These are phyloP conservation scores for Eucalyptus caleyi DNA, from an alignment of 345 rosid genomes.

Conservation along the genomic window DNA sequence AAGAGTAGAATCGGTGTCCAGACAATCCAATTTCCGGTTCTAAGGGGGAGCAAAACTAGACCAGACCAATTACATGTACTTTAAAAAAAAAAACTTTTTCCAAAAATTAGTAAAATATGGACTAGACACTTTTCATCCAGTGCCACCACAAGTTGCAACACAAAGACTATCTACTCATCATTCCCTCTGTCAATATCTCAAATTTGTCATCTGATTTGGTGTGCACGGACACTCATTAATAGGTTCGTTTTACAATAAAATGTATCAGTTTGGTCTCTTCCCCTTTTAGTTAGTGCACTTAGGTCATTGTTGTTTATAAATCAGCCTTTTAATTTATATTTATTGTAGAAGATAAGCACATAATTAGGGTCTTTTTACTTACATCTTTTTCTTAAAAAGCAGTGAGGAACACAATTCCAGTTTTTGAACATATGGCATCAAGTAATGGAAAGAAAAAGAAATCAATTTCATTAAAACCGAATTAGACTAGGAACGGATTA, in stretches of 20 bases:
- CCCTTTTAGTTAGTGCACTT: neutral
- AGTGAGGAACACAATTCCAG: too few relatives aligned
- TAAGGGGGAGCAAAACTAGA: fast-evolving
- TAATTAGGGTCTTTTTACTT: neutral
- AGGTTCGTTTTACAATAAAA: neutral
- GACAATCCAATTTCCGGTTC: fast-evolving
- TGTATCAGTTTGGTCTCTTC: neutral
- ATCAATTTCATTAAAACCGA: fast-evolving
- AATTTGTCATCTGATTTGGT: fast-evolving
- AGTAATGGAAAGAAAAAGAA: fast-evolving
- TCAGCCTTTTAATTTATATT: fast-evolving
- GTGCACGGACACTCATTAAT: fast-evolving
- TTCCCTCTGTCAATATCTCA: fast-evolving
- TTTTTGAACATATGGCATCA: neutral
- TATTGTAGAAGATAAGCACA: neutral
- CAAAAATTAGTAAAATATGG: too few relatives aligned
- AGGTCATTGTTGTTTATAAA: neutral
- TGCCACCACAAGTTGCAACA: fast-evolving
- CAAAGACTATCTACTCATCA: fast-evolving
- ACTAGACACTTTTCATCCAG: fast-evolving
- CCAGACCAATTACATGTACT: fast-evolving
- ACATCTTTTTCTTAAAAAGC: too few relatives aligned
- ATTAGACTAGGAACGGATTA: fast-evolving
- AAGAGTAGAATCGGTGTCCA: fast-evolving
- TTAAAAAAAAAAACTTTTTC: too few relatives aligned